A percentile compares a stretch with the other conserved stretches of the same genome.
Conservation (phyloP, 192 early-diverging fungal species). For the Coemansia sp. region DNA sequence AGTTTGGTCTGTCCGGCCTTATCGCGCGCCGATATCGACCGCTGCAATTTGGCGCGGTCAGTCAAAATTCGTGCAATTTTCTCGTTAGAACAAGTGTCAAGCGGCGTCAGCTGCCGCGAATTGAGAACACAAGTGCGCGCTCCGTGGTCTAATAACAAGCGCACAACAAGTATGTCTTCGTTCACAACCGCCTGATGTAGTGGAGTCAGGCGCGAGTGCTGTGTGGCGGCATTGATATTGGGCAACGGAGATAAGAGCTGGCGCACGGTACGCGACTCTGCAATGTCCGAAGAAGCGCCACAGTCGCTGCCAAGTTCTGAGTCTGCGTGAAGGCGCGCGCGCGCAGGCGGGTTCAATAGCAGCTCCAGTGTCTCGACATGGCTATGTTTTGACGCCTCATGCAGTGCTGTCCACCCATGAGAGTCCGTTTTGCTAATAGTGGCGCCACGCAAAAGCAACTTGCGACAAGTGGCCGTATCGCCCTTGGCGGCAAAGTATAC, state of each 20-base stretch:
- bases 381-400: conserved; percentile 36
- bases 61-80: conserved; percentile 46
- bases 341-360: conserved; percentile 37
- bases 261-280: conserved; percentile 20
- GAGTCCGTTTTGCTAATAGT: conserved; percentile 29
- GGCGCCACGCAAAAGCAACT: conserved; percentile 47
- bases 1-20: conserved; percentile 68
- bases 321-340: conserved; percentile 11
- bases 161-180: conserved; percentile 33
- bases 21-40: conserved; percentile 48
- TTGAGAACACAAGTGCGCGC: conserved; percentile 33
- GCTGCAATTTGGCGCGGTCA: conserved; percentile 41
- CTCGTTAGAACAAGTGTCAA: conserved; percentile 49
- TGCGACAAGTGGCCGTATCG: conserved; percentile 33
- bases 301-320: conserved; percentile 13
- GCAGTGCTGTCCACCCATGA: conserved; percentile 49
- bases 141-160: conserved; percentile 43
- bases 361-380: conserved; percentile 33
- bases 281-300: conserved; percentile 14
- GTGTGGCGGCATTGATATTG: conserved; percentile 37
- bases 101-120: conserved; percentile 42
- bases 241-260: conserved; percentile 46
- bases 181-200: conserved; percentile 40
- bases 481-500: conserved; percentile 50
- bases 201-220: conserved; percentile 33